Percentiles rank a stretch among this genome's conserved stretches.
Conservation (phyloP, 257 asterid genomes). For the Coffea canephora region DNA sequence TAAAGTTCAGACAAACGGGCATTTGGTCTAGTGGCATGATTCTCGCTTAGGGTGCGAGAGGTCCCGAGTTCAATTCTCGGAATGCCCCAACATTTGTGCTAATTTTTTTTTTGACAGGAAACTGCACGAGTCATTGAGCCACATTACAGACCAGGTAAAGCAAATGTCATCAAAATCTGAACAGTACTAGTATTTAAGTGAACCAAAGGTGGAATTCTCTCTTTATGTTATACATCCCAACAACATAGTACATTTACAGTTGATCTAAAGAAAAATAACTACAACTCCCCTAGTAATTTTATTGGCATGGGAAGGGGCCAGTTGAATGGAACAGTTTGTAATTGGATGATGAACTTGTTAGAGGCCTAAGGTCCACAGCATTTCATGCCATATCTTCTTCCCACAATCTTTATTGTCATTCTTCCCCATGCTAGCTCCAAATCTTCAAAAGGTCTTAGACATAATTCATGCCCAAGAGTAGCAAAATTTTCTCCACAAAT, state of each 20-base stretch:
- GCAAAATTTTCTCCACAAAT: not conserved
- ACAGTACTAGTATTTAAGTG: no score
- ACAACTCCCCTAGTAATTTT: not conserved
- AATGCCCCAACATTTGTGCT: slow-evolving; percentile 39
- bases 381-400: not conserved
- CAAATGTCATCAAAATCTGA: no score
- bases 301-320: not conserved
- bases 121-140: not conserved
- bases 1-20: slow-evolving; percentile 18
- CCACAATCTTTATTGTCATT: not conserved
- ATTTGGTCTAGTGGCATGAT: slow-evolving; percentile 83
- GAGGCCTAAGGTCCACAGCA: not conserved
- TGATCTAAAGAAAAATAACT: not conserved
- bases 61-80: slow-evolving; percentile 79
- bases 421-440: not conserved
- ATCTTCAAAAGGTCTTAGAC: not conserved
- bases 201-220: not conserved
- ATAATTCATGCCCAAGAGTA: not conserved
- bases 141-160: not conserved
- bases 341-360: not conserved
- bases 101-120: not conserved
- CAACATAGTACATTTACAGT: not conserved
- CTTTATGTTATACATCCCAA: not conserved
- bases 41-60: slow-evolving; percentile 88
- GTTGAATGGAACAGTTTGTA: not conserved